Base-by-base conservation (phyloP, 345 rosid genomes). In the Eucalyptus curtisii region DNA sequence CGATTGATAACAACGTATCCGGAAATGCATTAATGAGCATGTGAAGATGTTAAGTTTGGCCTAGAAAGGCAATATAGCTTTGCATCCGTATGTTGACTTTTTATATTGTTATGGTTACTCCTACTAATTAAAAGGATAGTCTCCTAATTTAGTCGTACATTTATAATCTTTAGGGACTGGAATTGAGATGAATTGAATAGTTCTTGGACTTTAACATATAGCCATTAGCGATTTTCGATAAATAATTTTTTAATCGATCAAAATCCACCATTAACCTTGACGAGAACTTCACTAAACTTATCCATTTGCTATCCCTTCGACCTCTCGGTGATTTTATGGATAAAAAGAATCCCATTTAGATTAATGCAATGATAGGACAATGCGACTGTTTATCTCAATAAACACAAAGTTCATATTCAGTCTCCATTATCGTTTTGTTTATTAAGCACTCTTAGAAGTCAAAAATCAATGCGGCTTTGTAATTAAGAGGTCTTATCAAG, bases 371-470 rank as follows among this genome's bases (percentile, higher is more conserved):
- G 5, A 5, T 10, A 33, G 22, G 81, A 33, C 0, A 0, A 37
- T 19, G 6, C 0, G 2, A 19, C 8, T 7, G 1, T 37, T 37
- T 20, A 7, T 71, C 27, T 19, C 7, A 10, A 37, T 4, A 10
- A 37, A 10, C 0, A 0, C 42, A 71, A 19, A 1, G 1, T 37
- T 3, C 27, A 37, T 19, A 10, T 37, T 71, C 45, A 3, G 2
- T 68, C 2, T 31, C 6, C 80, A 68, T 16, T 4, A 16, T 68
- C 4, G 2, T 16, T 20, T 10, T 9, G 3, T 68, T 31, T 17
- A 31, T 17, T 2, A 31, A 14, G 7, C 12, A 33, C 80, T 16
- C 80, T 31, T 0, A 3, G 0, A 33, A 68, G 13, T 66, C 42
- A 16, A 9, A 31, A 33, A 31, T 20, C 45, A 9, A 20, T 27